These are phyloP conservation scores for Silene conica DNA, from an alignment of 148 eudicot species.

Conservation along the genomic window DNA sequence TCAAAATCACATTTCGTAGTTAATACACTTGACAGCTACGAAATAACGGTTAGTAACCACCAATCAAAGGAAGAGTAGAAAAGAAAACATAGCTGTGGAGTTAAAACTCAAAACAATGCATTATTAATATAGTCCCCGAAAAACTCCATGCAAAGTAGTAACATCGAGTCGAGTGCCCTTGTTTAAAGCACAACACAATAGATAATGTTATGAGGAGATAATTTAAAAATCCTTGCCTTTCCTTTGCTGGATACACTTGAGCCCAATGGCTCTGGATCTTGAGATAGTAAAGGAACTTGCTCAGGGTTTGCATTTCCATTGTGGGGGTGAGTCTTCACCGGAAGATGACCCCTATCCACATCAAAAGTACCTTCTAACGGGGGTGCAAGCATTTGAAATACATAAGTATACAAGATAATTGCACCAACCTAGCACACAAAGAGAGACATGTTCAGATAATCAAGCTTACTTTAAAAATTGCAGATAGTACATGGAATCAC, in stretches of 20 bases:
- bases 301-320: constrained; percentile 37
- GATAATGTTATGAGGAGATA: neutral
- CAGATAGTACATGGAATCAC: neutral
- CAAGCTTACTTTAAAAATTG: neutral
- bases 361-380: constrained; percentile 81
- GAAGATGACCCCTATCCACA: constrained; percentile 48
- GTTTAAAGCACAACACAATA: neutral
- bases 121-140: too few species aligned
- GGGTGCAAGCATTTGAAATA: constrained; percentile 86
- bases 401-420: constrained; percentile 79
- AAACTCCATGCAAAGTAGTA: neutral
- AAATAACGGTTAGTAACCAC: neutral
- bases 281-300: constrained; percentile 62
- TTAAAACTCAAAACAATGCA: neutral
- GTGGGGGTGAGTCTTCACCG: constrained; percentile 39
- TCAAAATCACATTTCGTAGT: neutral
- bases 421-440: constrained; percentile 70
- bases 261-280: constrained; percentile 31
- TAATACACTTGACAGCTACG: neutral
- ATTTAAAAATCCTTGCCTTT: constrained; percentile 41
- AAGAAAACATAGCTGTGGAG: neutral
- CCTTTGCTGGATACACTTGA: constrained; percentile 38
- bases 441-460: neutral
- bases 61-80: neutral
- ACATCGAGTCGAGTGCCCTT: neutral